phyloP scores from a whole-genome alignment of 75 land plant genomes.

The Cunninghamia lanceolata region DNA sequence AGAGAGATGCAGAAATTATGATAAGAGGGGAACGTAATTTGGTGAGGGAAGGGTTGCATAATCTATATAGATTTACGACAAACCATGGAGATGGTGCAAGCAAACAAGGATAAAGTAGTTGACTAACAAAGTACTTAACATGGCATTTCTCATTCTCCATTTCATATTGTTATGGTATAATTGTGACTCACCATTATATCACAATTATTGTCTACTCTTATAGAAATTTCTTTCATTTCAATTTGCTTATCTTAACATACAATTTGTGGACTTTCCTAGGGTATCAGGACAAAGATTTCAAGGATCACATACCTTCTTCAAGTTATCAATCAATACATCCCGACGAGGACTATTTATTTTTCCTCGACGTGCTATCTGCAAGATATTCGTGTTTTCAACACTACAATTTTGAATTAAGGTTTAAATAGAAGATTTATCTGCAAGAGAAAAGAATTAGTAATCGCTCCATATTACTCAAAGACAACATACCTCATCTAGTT shows the following conservation, averaged over 20 bases:
- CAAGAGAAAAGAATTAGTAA: neutral
- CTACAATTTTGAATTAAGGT: neutral
- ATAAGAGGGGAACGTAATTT: no score
- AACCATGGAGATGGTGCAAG: no score
- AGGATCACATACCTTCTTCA: conserved; percentile 48
- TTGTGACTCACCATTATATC: neutral
- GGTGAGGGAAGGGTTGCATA: no score
- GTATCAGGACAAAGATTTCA: neutral
- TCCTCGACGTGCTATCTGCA: conserved; percentile 73
- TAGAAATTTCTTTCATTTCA: neutral
- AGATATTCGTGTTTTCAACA: neutral
- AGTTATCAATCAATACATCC: conserved; percentile 30
- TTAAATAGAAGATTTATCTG: neutral
- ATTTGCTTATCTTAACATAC: neutral
- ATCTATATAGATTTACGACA: no score
- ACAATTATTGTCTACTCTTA: neutral
- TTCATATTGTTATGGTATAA: neutral
- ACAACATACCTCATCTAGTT: conserved; percentile 71
- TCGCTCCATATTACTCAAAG: neutral
- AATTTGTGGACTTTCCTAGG: neutral
- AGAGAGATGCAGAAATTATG: no score
- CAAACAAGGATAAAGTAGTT: no score
- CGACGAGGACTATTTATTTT: conserved; percentile 76
- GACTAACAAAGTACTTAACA: no score
- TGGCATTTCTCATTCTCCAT: neutral